A percentile compares a stretch with the other conserved stretches of the same genome.
Conservation (phyloP, 345 rosid genomes). For the Jatropha curcas region DNA sequence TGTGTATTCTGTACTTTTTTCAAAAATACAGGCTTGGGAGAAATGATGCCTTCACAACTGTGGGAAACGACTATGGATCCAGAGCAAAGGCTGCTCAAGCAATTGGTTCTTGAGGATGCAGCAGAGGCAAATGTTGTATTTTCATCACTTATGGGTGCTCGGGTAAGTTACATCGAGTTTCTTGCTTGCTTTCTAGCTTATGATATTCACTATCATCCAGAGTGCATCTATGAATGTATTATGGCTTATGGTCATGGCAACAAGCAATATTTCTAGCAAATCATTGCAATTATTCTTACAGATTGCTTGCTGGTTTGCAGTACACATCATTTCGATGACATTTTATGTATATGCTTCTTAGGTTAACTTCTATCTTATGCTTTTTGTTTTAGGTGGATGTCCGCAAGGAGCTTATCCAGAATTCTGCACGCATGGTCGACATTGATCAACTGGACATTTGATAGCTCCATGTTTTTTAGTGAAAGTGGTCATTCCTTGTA, state of each 20-base stretch:
- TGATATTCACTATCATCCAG: neutral
- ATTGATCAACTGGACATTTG: slow-evolving; percentile 76
- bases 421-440: slow-evolving; percentile 54
- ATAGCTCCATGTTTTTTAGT: neutral
- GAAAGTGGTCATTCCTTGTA: neutral
- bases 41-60: slow-evolving; percentile 97
- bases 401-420: slow-evolving; percentile 78
- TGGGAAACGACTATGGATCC: slow-evolving; percentile 99
- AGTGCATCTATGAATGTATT: neutral
- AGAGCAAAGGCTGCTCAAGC: slow-evolving; percentile 75
- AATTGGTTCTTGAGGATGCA: slow-evolving; percentile 74
- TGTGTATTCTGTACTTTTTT: neutral
- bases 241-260: neutral
- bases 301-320: neutral
- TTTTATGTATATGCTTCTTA: no score
- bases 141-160: slow-evolving; percentile 93
- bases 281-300: neutral
- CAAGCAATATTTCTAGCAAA: neutral
- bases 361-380: no score
- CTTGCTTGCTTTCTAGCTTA: neutral
- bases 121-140: slow-evolving; percentile 72
- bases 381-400: slow-evolving; percentile 74
- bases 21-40: slow-evolving; percentile 74
- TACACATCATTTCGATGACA: neutral
- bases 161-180: slow-evolving; percentile 45